These are phyloP conservation scores for Wickerhamomyces rabaulensis DNA, from an alignment of 805 yeast species.

Conservation along the genomic window DNA sequence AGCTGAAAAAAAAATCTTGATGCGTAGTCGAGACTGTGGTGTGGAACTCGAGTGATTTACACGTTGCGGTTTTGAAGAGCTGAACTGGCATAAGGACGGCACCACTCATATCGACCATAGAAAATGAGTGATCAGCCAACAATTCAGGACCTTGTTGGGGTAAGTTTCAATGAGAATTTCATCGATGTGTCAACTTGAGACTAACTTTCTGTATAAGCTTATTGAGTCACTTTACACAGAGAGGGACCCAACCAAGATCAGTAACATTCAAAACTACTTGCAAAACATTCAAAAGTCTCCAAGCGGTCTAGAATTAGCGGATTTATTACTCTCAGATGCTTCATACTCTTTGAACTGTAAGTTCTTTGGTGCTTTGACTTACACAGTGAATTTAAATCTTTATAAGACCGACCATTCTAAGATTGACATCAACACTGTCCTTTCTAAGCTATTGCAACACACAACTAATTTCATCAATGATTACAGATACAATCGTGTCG, in stretches of 20 bases:
- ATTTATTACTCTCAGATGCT: conserved; percentile 36
- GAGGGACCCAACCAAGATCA: conserved; percentile 30
- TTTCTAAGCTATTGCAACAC: conserved; percentile 15
- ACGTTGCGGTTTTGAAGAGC: neutral
- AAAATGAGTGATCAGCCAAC: neutral
- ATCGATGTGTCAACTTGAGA: neutral
- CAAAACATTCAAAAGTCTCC: conserved; percentile 55
- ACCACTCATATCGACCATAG: neutral
- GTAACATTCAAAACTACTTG: conserved; percentile 45
- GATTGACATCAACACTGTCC: conserved; percentile 8
- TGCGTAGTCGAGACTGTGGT: neutral
- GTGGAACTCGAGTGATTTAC: neutral
- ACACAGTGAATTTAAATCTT: conserved; percentile 52
- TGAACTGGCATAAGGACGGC: neutral
- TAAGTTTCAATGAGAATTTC: neutral
- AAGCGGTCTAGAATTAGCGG: conserved; percentile 55
- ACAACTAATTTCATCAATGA: conserved; percentile 5
- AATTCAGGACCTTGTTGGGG: conserved; percentile 7
- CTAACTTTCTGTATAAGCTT: conserved; percentile 9
- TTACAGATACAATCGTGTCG: conserved; percentile 6
- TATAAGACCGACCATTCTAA: conserved; percentile 13
- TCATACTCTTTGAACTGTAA: conserved; percentile 42
- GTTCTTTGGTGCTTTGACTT: conserved; percentile 80
- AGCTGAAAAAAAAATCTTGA: neutral
- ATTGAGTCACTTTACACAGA: conserved; percentile 20